Base-by-base conservation (phyloP, 2,329 filamentous ascomycete genomes). In the Aspergillus felis region DNA sequence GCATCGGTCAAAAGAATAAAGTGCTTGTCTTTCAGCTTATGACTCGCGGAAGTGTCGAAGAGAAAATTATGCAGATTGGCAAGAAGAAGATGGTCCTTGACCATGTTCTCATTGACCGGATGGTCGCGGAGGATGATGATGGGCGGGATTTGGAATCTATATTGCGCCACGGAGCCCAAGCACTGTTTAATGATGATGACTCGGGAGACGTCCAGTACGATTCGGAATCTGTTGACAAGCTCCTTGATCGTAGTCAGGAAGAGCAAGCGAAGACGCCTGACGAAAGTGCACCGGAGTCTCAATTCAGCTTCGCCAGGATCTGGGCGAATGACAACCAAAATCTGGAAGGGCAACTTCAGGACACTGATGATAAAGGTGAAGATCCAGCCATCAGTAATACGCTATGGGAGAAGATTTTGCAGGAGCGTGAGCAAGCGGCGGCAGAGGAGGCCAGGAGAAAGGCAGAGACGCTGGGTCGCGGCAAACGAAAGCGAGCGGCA, bases 51-150 rank as follows among this genome's bases (percentile, higher is more conserved):
- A 93, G 88, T 28, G 91, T 89, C 0, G 94, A 99, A 71, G 94
- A 99, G 75, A 92, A 93, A 70, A 97, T 99, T 55, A 89, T 97
- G 80, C 91, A 97, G 71, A 91, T 96, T 65, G 94, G 94, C 5
- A 89, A 91, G 66, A 95, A 91, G 75, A 99, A 99, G 77, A 91
- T 99, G 86, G 91, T 91, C 0, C 83, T 99, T 0, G 94, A 99
- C 66, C 92, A 97, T 72, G 90, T 94, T 1, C 83, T 99, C 22
- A 97, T 99, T 58, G 92, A 97, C 71, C 88, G 86, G 54, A 91
- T 99, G 84, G 91, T 92, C 57, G 84, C 86, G 2, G 87, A 92
- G n/a, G 89, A 94, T 49, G 84, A 93, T 41, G 86, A 85, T 8
- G 86, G 87, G 7, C 82, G 89, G 58, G 92, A 97, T 68, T 77